phyloP scores from a whole-genome alignment of 1,139 yeast genomes.

The Diutina scorzettiae region DNA sequence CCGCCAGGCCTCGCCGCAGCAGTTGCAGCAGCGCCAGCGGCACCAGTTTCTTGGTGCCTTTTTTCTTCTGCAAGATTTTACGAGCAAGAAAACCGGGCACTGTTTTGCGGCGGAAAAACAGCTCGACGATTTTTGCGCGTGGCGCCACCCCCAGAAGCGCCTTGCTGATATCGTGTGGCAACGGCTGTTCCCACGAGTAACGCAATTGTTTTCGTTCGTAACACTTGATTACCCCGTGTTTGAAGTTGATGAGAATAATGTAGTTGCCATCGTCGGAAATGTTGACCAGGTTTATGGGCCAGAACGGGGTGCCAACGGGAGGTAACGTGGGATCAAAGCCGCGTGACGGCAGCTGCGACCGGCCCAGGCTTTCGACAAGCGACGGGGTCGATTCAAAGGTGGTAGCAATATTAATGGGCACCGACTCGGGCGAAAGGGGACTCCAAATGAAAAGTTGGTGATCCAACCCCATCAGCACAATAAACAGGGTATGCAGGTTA shows the following conservation, averaged over 20 bases:
- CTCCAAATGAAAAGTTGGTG: slow-evolving; percentile 67
- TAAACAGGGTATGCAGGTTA: slow-evolving; percentile 42
- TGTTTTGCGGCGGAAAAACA: slow-evolving; percentile 48
- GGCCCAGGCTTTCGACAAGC: not conserved
- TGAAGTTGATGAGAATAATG: slow-evolving; percentile 45
- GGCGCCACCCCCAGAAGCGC: not conserved
- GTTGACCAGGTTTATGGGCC: slow-evolving; percentile 59
- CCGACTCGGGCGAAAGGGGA: slow-evolving; percentile 30
- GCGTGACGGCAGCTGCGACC: not conserved
- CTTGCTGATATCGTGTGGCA: slow-evolving; percentile 14
- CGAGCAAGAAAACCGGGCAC: slow-evolving; percentile 38
- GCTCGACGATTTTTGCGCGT: slow-evolving; percentile 31
- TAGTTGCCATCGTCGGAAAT: slow-evolving; percentile 51
- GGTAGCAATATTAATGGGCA: slow-evolving; percentile 26
- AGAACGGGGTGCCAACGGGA: slow-evolving; percentile 11
- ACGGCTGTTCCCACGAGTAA: slow-evolving; percentile 39
- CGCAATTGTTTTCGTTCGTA: slow-evolving; percentile 42
- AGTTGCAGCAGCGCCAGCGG: not conserved
- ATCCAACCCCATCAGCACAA: slow-evolving; percentile 64
- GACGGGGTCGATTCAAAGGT: slow-evolving; percentile 19
- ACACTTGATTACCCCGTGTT: slow-evolving; percentile 39
- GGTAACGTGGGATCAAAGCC: not conserved
- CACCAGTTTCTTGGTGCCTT: slow-evolving; percentile 5
- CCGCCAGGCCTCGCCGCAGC: slow-evolving; percentile 6
- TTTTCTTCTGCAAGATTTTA: slow-evolving; percentile 22